These are phyloP conservation scores for Crucihimalaya himalaica DNA, from an alignment of 345 rosid species.

Conservation along the genomic window DNA sequence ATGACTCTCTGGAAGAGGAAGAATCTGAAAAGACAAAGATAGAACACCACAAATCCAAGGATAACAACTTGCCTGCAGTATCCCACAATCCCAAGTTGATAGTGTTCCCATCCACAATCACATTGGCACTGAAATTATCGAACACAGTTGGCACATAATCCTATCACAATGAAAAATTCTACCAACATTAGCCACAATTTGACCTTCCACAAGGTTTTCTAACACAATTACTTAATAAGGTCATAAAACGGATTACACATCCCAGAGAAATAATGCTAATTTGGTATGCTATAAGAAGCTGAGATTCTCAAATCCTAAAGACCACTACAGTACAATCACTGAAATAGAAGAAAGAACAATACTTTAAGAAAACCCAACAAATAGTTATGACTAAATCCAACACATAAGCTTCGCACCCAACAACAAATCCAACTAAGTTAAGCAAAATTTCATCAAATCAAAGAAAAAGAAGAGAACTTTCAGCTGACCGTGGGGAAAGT, in stretches of 20 bases:
- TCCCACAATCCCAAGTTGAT: conserved; percentile 85
- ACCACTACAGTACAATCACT: conserved; percentile 1
- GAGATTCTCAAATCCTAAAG: not conserved
- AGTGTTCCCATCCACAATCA: conserved; percentile 81
- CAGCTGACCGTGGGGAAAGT: conserved; percentile 66
- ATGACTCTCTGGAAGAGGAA: not conserved
- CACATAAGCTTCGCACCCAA: not conserved
- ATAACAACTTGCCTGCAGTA: conserved; percentile 63
- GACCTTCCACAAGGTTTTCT: not conserved
- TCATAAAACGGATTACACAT: not conserved
- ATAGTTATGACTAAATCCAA: not conserved
- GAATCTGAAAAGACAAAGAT: not conserved
- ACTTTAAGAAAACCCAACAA: conserved; percentile 21
- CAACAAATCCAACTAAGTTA: not conserved
- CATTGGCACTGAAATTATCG: conserved; percentile 87
- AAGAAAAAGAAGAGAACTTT: conserved; percentile 11
- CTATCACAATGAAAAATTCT: conserved; percentile 40
- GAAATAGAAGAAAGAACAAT: conserved; percentile 16
- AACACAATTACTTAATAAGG: not conserved
- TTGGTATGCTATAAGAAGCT: not conserved
- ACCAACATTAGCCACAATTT: not conserved
- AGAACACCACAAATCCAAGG: not conserved
- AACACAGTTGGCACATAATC: conserved; percentile 89
- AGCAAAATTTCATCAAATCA: not conserved
- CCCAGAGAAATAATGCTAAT: not conserved